Conservation (phyloP, 805 yeast species). For the Grigorovia jiainica region DNA sequence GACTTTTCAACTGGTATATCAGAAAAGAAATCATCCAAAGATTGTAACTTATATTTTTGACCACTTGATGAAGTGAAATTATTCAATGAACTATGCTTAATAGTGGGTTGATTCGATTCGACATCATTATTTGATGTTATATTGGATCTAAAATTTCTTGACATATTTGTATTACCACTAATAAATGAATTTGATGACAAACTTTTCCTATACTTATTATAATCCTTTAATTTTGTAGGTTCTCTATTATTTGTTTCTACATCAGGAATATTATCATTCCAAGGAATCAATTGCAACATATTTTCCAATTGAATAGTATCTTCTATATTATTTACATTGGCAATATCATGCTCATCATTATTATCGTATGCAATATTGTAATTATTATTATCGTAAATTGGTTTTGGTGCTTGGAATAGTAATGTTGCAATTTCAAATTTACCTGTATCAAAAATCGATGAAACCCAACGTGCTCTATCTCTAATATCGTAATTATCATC, state of each 20-base stretch:
- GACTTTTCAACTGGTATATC: slow-evolving; percentile 28
- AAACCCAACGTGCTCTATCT: slow-evolving; percentile 72
- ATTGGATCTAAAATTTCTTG: slow-evolving; percentile 1
- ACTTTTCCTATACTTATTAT: slow-evolving; percentile 27
- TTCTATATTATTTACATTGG: slow-evolving; percentile 7
- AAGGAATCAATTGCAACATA: slow-evolving; percentile 10
- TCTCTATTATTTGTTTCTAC: slow-evolving; percentile 27
- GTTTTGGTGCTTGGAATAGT: slow-evolving; percentile 70
- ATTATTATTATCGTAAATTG: slow-evolving; percentile 34
- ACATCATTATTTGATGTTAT: no score
- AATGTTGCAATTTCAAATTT: slow-evolving; percentile 56
- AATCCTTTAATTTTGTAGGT: slow-evolving; percentile 34
- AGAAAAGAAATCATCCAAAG: slow-evolving; percentile 79
- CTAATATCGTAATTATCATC: slow-evolving; percentile 72
- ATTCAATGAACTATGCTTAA: not conserved
- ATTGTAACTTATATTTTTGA: slow-evolving; percentile 50
- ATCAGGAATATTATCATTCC: slow-evolving; percentile 10
- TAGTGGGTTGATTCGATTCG: no score
- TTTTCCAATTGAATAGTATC: not conserved
- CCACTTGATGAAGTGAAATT: not conserved
- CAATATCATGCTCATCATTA: not conserved
- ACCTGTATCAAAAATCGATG: slow-evolving; percentile 45
- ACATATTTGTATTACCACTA: slow-evolving; percentile 2
- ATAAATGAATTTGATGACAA: slow-evolving; percentile 22
- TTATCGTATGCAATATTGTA: not conserved